Base-by-base conservation (phyloP, 148 eudicot species). In the Hydrangea macrophylla region DNA sequence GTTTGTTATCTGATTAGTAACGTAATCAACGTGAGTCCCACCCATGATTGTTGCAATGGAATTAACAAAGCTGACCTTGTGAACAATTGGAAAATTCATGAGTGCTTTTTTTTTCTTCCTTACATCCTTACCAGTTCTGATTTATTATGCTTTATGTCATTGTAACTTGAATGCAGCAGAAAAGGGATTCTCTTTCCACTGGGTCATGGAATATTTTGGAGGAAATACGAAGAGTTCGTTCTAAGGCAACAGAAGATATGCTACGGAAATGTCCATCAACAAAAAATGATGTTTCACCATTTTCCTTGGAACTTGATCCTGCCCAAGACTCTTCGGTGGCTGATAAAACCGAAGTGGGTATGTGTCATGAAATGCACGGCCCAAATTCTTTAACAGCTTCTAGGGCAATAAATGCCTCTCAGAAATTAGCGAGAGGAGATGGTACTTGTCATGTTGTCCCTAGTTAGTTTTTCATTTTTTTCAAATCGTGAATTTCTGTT, bases 181-280 rank as follows among this genome's bases (percentile, higher is more conserved):
- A 85, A 73, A 68, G 76, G 73, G 79, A 74, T 63, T 71, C 84
- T 62, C 78, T 77, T 77, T 67, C 87, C 58, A 74, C 88, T 77
- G 95, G 95, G 53, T 79, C 95, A 40, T 90, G 95, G 95, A 90
- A 85, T 74, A 79, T 93, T 36, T 75, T 86, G 70, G 96, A 90
- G 35, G 98, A 93, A 80, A 72, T 93, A 70, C 89, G 90, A 58
- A 86, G 83, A 77, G 92, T 90, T 66, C 98, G 92, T 33, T 68
- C 96, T 10, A 90, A 84, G 72, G 96, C 95, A 54, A 80, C 95
- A 22, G 96, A 93, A 76, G 90, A 93, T 39, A 71, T 88, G 79
- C 72, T 90, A 64, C 72, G 64, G 39, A 66, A 71, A 15, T 55
- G 6, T 67, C 64, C 82, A 61, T 68, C 85, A n/a, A 9, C 68